These are phyloP conservation scores for Cylindrotheca fusiformis DNA, from an alignment of 108 stramenopile genomes.

Conservation along the genomic window DNA sequence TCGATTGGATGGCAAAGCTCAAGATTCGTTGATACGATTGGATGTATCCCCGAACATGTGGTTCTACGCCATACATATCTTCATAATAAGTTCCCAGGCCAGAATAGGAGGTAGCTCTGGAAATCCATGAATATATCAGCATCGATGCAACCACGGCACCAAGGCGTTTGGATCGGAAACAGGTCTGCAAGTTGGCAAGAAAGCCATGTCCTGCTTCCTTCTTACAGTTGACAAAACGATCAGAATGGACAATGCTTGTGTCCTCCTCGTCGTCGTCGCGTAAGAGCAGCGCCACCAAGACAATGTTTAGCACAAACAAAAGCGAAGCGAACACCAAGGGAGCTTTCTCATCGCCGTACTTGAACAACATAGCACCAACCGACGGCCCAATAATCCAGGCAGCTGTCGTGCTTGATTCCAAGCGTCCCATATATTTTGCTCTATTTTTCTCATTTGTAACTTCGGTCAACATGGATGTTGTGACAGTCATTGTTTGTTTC, in stretches of 20 bases:
- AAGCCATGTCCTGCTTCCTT: slow-evolving; percentile 17
- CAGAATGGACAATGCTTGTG: neutral
- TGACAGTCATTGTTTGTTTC: slow-evolving; percentile 94
- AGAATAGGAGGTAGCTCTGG: slow-evolving; percentile 60
- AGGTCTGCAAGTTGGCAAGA: slow-evolving; percentile 44
- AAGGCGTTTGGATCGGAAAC: slow-evolving; percentile 47
- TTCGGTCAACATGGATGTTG: slow-evolving; percentile 73
- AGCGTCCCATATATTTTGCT: slow-evolving; percentile 57
- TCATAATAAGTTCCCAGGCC: slow-evolving; percentile 74
- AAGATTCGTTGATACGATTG: slow-evolving; percentile 59
- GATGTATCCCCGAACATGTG: slow-evolving; percentile 70
- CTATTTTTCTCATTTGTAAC: slow-evolving; percentile 50
- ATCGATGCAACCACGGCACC: slow-evolving; percentile 51
- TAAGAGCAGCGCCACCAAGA: slow-evolving; percentile 47
- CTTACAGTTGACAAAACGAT: neutral
- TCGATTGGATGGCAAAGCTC: slow-evolving; percentile 57
- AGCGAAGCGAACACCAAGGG: slow-evolving; percentile 54
- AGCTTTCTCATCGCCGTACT: slow-evolving; percentile 51
- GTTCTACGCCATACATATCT: slow-evolving; percentile 71
- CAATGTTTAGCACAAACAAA: slow-evolving; percentile 60
- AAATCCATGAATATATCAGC: slow-evolving; percentile 56
- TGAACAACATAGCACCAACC: slow-evolving; percentile 63
- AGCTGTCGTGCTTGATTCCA: slow-evolving; percentile 54
- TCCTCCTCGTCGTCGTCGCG: slow-evolving; percentile 16
- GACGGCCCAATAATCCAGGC: slow-evolving; percentile 83